Base-by-base conservation (phyloP, 1,284 basidiomycete genomes). In the Heterobasidion occidentale region DNA sequence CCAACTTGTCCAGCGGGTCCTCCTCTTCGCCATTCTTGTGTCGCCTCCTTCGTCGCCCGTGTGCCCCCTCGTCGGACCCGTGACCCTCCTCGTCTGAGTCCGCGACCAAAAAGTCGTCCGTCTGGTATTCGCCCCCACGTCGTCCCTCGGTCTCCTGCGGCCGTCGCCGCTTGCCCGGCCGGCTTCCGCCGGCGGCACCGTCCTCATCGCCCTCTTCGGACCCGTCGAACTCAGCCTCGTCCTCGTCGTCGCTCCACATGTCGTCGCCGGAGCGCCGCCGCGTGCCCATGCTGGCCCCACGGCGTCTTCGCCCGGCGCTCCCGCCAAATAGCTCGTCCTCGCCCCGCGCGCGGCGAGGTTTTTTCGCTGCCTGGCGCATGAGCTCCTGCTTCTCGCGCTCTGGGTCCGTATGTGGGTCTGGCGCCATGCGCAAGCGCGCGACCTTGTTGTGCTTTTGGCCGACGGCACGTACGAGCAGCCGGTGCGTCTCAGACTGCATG, bases 401-500 rank as follows among this genome's bases (percentile, higher is more conserved):
- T 17, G 87, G 85, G 63, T 87, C 89, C 68, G 77, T 78, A 15
- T 77, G 81, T 12, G 85, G 87, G 49, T 89, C 88, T 15, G 84
- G 82, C 15, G 81, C 88, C 78, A 89, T 86, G 59, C 80, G 84
- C 63, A 89, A 74, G 58, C 87, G 82, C 27, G 85, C 88, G 56
- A 88, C 82, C 68, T 88, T 91, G 70, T 76, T 86, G 69, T 94
- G 89, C 66, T 89, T 86, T 65, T 91, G 88, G 34, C 88, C 88
- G 7, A 95, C 89, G 17, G 90, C 88, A 55, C 88, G 87, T 7
- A 94, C 94, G 49, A 95, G 79, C 78, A 90, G 87, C 55, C 88
- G 83, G 70, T 96, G 93, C 34, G 92, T 92, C 67, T 92, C 88
- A 9, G 90, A 92, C 65, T 92, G 88, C 83, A 95, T 91, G 59